Evolutionary conservation across 1,284 basidiomycete genomes (phyloP), one percentile per base, ranked within the genome.

Genomic region (Ustilago trichophora): DNA sequence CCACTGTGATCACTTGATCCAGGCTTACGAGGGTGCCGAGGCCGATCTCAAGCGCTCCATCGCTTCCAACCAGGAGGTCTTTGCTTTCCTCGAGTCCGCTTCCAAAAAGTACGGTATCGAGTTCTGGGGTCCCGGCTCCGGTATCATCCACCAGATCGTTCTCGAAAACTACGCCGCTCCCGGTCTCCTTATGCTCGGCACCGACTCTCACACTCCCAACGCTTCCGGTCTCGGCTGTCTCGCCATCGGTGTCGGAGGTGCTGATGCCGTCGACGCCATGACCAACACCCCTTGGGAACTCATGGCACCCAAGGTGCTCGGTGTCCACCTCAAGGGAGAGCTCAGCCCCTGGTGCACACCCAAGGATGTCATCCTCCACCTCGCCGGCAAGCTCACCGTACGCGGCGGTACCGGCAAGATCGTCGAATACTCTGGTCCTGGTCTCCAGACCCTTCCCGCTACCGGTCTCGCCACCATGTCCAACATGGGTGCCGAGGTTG

Each of bases 401-500:
- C 86, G 92, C 88, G 95, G 96, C 16, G 96, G 96, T 25, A 98
- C 96, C 11, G 96, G 96, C 46, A 87, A 90, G 54, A 96, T 99
- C 71, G 85, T 98, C 67, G 96, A 98, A 83, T 99, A 99, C 83
- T 96, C 93, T 81, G 96, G 96, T 7, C 89, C 92, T n/a, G 95
- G 95, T 18, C 91, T 98, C 10, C 86, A 86, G 57, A 86, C 86
- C 47, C 93, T 97, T 77, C 96, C 94, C 22, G 97, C 94, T 80
- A 98, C 96, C 63, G 94, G 92, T 86, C 75, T 97, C 46, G 93
- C 94, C 0, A 98, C 93, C 5, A 91, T 97, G 63, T 90, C 92
- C 53, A 98, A 98, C 83, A 99, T 98, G 96, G 96, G 96, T 58
- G 96, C 96, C 21, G 96, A 99, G 85, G 93, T 98, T 22, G 96